Base-by-base conservation (phyloP, 208 protist genomes). In the Trypanosoma congolense region DNA sequence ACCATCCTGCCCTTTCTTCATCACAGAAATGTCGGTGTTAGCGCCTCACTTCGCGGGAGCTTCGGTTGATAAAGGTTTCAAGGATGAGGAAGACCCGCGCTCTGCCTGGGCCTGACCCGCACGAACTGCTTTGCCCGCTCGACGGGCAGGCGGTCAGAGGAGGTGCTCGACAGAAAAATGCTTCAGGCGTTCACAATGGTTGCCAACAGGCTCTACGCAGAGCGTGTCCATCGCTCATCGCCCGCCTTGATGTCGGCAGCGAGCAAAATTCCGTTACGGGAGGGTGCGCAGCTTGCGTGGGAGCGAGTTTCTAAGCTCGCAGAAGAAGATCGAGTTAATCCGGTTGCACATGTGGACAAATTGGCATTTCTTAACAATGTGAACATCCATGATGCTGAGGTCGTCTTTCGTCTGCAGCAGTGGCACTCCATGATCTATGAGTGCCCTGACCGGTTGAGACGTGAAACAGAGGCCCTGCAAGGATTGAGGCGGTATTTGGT, bases 1-100 rank as follows among this genome's bases (percentile, higher is more conserved):
- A 5, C 88, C 88, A n/a, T 92, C 90, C 54, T 91, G 88, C 47
- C 88, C 88, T 10, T 95, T 95, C 61, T 95, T 95, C 54, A 80
- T 92, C 8, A 71, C 75, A 26, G 81, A 94, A 62, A 71, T 92
- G 12, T 76, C 80, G 22, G 90, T 75, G 52, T 65, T 94, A 24
- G 62, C 76, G 2, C 80, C 77, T 19, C 86, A 85, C 65, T 87
- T 92, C 54, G 73, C 71, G 1, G 83, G 81, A 18, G 58, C 74
- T 41, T 73, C 59, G 54, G 72, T 94, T 9, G 69, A 64, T n/a
- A 73, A 70, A 35, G 87, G 78, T 25, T 53, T 86, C 9, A 71
- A 79, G 16, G 67, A 80, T 19, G 69, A 62, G 18, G 64, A 42
- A 6, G 83, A 94, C 58, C 87, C 87, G 8, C 80, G 83, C 26